Conservation (phyloP, 2,329 filamentous ascomycete species). For the Apiospora rasikravindrae region DNA sequence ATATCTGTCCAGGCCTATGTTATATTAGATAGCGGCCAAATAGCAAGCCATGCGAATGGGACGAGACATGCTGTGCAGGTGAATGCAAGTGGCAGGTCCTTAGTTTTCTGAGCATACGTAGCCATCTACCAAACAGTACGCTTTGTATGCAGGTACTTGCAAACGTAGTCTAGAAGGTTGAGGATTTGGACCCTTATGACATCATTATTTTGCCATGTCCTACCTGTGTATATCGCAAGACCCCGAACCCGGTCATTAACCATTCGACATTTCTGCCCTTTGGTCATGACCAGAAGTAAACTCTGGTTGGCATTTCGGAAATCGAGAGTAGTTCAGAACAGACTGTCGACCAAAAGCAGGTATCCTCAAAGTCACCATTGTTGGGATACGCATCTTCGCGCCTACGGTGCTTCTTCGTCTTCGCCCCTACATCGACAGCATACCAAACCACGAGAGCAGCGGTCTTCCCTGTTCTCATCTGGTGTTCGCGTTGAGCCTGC, state of each 20-base stretch:
- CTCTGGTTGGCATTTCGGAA: not conserved
- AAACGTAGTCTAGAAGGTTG: not conserved
- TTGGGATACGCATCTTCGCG: not conserved
- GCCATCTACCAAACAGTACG: no score
- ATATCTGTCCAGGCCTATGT: not conserved
- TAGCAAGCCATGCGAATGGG: not conserved
- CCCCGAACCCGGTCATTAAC: not conserved
- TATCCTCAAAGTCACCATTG: not conserved
- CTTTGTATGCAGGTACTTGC: not conserved
- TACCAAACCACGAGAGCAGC: not conserved
- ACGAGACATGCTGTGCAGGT: no score
- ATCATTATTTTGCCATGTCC: not conserved
- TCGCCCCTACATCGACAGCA: no score
- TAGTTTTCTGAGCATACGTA: no score
- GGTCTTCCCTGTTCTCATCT: fast-evolving
- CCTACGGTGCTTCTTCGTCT: not conserved
- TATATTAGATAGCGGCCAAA: not conserved
- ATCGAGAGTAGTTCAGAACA: not conserved
- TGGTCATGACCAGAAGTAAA: not conserved
- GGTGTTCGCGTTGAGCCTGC: not conserved
- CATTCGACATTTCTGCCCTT: not conserved
- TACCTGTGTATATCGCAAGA: no score
- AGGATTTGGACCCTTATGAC: conserved; percentile 9
- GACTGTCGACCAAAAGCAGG: no score
- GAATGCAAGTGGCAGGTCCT: no score